Evolutionary conservation across 2,329 filamentous ascomycete species (phyloP), one percentile per base, ranked within the genome.

Genomic region (Alternaria triticina): DNA sequence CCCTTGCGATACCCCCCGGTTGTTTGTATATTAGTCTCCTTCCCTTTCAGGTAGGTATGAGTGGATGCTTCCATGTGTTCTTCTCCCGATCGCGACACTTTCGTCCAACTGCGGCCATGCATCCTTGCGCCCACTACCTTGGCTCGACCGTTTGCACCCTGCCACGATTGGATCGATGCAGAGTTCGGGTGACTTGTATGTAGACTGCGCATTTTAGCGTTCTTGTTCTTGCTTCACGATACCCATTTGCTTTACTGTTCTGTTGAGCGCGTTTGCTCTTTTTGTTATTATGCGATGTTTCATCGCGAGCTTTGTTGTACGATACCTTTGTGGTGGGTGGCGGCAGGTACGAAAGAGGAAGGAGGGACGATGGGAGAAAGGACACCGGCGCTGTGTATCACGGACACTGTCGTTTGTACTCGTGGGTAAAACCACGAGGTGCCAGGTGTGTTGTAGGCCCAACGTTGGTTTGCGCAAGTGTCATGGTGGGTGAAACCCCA

Each of bases 31-130:
- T 44, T 54, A 54, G 4, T 28, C 15, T 20, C 20, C 47, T 62
- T 52, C 40, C 33, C 40, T 58, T 46, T 28, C 51, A 51, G 64
- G 62, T 62, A 71, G 69, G 69, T 72, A 70, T 71, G 69, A 62
- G 10, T 56, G 61, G 61, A 64, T 69, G 51, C 65, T 66, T 57
- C 67, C 66, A 36, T 65, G 64, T 70, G 66, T 62, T 70, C 4
- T 22, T 22, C 20, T 54, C 57, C 64, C 67, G 59, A 57, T 66
- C 40, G 64, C 65, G 40, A 64, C 36, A 44, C 59, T 43, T 51
- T 44, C 43, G 47, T 65, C 63, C 68, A 59, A 59, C 33, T 36
- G 28, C 49, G 49, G 49, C 49, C 28, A 30, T 66, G 66, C 70
- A 22, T 70, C 59, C 61, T 63, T 57, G 51, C 57, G 59, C 65